Evolutionary conservation across 441 rosid species (phyloP).

Genomic region (Croton setiger): DNA sequence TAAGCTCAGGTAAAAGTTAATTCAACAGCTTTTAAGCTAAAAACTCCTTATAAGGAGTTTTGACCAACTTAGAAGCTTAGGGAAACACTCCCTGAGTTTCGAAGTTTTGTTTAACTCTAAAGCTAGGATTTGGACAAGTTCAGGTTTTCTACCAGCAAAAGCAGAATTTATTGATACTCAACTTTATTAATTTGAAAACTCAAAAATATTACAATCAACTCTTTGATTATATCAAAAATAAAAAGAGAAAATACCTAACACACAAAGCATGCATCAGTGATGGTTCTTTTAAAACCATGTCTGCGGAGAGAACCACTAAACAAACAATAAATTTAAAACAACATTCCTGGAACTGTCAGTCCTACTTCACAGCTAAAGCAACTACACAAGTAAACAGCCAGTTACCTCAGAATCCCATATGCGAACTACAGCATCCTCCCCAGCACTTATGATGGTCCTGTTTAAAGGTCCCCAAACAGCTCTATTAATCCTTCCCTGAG

Average conservation of each 20-base stretch:
- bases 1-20: no score
- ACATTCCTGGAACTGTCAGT: not conserved
- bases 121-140: no score
- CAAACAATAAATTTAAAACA: not conserved
- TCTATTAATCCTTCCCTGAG: constrained; percentile 84
- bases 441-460: constrained; percentile 73
- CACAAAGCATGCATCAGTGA: not conserved
- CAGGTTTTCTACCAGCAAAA: no score
- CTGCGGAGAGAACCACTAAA: not conserved
- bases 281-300: not conserved
- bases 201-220: not conserved
- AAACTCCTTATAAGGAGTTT: no score
- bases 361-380: not conserved
- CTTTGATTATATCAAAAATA: not conserved
- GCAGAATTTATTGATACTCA: no score
- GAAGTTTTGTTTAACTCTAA: no score
- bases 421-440: constrained; percentile 80
- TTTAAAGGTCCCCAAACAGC: constrained; percentile 96
- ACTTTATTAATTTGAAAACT: not conserved
- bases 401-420: constrained; percentile 90
- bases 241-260: no score
- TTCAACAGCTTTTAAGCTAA: no score
- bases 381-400: not conserved
- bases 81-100: no score
- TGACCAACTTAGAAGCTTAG: no score